phyloP scores from a whole-genome alignment of 2,329 filamentous ascomycete genomes.

The Stachybotrys elegans region DNA sequence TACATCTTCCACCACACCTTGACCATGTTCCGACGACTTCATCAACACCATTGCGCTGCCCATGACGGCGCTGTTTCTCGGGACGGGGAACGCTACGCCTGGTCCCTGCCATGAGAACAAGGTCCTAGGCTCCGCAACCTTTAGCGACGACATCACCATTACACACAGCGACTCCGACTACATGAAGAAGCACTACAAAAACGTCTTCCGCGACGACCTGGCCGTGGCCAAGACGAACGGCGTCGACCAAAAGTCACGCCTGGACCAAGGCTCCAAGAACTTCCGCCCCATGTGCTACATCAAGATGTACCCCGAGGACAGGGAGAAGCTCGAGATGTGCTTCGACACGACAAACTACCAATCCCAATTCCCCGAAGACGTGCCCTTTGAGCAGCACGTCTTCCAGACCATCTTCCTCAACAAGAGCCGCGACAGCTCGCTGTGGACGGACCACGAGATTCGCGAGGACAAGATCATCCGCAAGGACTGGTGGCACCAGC shows the following conservation, averaged over 20 bases:
- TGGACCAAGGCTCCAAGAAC: conserved; percentile 36
- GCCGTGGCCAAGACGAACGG: conserved; percentile 34
- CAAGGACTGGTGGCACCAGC: conserved; percentile 58
- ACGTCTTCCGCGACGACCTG: conserved; percentile 43
- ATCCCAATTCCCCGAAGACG: conserved; percentile 53
- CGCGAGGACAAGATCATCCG: conserved; percentile 48
- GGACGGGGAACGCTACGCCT: conserved; percentile 64
- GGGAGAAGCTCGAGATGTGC: conserved; percentile 56
- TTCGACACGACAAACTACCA: conserved; percentile 71
- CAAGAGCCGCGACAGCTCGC: conserved; percentile 45
- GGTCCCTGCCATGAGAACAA: conserved; percentile 39
- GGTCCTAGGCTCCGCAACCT: conserved; percentile 61
- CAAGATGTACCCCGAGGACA: conserved; percentile 48
- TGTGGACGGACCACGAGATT: conserved; percentile 52
- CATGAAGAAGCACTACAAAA: conserved; percentile 62
- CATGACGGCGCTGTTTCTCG: conserved; percentile 50
- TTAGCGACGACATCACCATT: conserved; percentile 62
- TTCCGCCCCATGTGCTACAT: conserved; percentile 60
- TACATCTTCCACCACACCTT: conserved; percentile 60
- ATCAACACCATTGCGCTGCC: conserved; percentile 60
- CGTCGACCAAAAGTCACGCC: conserved; percentile 32
- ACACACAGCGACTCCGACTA: conserved; percentile 60
- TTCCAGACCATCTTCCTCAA: conserved; percentile 53
- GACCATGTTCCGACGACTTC: conserved; percentile 61
- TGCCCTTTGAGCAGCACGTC: conserved; percentile 29